Evolutionary conservation across 192 early-diverging fungal species (phyloP).

Genomic region (Coemansia asiatica): DNA sequence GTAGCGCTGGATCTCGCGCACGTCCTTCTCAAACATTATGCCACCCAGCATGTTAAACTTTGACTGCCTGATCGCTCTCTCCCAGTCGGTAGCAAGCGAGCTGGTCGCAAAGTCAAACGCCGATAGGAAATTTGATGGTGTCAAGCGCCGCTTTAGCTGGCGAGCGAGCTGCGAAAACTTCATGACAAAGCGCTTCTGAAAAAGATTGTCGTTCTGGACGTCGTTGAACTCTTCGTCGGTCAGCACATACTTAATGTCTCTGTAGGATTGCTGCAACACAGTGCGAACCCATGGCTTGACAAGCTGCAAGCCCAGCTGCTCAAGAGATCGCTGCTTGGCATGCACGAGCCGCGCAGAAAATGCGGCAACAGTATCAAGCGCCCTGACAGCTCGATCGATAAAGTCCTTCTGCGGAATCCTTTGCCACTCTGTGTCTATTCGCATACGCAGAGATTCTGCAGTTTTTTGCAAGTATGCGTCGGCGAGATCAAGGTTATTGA

Average conservation of each 20-base stretch:
- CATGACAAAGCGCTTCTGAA: conserved; percentile 78
- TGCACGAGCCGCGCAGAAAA: conserved; percentile 41
- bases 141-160: conserved; percentile 57
- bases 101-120: conserved; percentile 66
- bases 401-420: conserved; percentile 15
- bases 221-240: conserved; percentile 91
- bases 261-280: conserved; percentile 76
- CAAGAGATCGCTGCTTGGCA: conserved; percentile 64
- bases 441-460: conserved; percentile 62
- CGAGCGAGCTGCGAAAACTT: conserved; percentile 60
- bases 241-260: conserved; percentile 86
- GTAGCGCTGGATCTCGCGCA: conserved; percentile 70
- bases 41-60: conserved; percentile 93
- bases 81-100: conserved; percentile 79
- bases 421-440: conserved; percentile 57
- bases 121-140: conserved; percentile 68
- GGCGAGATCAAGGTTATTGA: conserved; percentile 90
- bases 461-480: conserved; percentile 77
- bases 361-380: conserved; percentile 36
- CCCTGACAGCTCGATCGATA: conserved; percentile 10
- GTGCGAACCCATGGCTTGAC: conserved; percentile 78
- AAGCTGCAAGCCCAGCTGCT: conserved; percentile 78
- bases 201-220: conserved; percentile 73
- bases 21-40: conserved; percentile 89
- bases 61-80: conserved; percentile 78